Evolutionary conservation across 345 rosid genomes (phyloP).

Genomic region (Geranium brycei): DNA sequence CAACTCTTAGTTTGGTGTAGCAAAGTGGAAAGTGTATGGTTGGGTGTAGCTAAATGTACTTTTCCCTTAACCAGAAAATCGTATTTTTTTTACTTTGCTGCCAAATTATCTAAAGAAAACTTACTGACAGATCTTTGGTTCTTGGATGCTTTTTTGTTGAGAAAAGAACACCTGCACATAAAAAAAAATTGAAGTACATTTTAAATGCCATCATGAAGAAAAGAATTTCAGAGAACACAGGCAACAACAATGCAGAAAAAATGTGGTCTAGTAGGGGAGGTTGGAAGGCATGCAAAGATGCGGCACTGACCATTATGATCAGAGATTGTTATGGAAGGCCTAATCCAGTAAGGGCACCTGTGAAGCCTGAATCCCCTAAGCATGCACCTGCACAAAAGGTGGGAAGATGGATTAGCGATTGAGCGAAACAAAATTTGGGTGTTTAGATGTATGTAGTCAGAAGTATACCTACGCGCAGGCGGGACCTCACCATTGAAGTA

Average conservation of each 20-base stretch:
- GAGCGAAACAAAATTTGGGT: background rate
- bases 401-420: background rate
- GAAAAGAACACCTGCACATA: constrained; percentile 57
- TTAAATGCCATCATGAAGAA: background rate
- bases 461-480: constrained; percentile 58
- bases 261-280: background rate
- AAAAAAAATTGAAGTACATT: constrained; percentile 5
- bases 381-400: constrained; percentile 53
- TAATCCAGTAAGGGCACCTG: constrained; percentile 87
- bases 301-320: constrained; percentile 54
- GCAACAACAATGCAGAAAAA: background rate
- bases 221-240: background rate
- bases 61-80: background rate
- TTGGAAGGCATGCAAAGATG: background rate
- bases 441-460: background rate
- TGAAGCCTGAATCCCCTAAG: constrained; percentile 84
- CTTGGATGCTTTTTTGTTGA: constrained; percentile 65
- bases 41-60: constrained; percentile 1
- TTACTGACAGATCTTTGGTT: constrained; percentile 63
- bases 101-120: constrained; percentile 8
- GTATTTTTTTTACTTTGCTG: background rate
- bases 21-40: no score
- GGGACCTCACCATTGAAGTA: constrained; percentile 49
- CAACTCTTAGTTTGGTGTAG: no score
- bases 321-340: constrained; percentile 70